Conservation (phyloP, 805 yeast species). For the Diddensiella caesifluorescens region DNA sequence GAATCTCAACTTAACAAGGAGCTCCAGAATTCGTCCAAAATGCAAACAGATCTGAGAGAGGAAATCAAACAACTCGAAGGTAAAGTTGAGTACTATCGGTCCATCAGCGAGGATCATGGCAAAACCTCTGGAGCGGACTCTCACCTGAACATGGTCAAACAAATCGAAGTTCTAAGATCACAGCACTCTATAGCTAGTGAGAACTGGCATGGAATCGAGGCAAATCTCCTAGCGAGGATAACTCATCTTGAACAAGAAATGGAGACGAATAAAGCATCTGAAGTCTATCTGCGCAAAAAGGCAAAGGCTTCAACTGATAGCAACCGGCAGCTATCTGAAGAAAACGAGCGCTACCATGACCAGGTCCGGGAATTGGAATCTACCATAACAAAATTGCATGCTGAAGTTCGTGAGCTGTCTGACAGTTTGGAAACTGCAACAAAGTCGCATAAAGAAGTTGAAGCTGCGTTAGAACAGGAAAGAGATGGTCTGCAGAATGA, state of each 20-base stretch:
- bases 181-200: slow-evolving; percentile 74
- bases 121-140: slow-evolving; percentile 28
- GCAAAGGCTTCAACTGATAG: slow-evolving; percentile 16
- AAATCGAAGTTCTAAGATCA: slow-evolving; percentile 54
- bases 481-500: neutral
- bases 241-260: slow-evolving; percentile 27
- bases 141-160: slow-evolving; percentile 35
- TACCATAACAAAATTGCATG: slow-evolving; percentile 6
- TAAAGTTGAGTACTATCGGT: slow-evolving; percentile 62
- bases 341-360: slow-evolving; percentile 17
- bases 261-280: slow-evolving; percentile 18
- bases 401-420: neutral
- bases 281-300: slow-evolving; percentile 16
- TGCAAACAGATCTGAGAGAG: slow-evolving; percentile 24
- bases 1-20: slow-evolving; percentile 29
- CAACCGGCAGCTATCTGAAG: slow-evolving; percentile 11
- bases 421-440: neutral
- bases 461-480: slow-evolving; percentile 1
- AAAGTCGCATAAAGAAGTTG: neutral
- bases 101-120: slow-evolving; percentile 48
- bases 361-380: slow-evolving; percentile 11
- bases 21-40: slow-evolving; percentile 27
- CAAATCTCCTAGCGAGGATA: slow-evolving; percentile 49
- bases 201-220: slow-evolving; percentile 79
- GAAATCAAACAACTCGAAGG: slow-evolving; percentile 51